Percentiles rank a stretch among this genome's conserved stretches.
These are phyloP conservation scores for Pseudopithomyces maydicus DNA, from an alignment of 2,329 filamentous ascomycete genomes.

Conservation along the genomic window DNA sequence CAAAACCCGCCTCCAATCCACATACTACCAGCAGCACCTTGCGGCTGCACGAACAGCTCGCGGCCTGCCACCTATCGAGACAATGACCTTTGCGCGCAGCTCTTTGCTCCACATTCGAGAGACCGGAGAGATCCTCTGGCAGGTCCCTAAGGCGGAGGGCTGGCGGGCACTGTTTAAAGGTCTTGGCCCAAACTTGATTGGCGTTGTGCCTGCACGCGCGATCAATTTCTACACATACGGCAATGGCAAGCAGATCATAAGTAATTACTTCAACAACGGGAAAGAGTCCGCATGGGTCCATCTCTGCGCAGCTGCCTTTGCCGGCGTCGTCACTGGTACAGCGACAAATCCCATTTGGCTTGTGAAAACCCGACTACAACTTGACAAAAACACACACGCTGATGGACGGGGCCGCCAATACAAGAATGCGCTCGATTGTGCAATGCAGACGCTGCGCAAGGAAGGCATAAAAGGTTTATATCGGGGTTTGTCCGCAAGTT, in stretches of 20 bases:
- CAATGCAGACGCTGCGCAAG: slow-evolving; percentile 76
- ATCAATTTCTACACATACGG: slow-evolving; percentile 96
- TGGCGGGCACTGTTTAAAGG: slow-evolving; percentile 91
- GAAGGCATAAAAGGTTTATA: slow-evolving; percentile 86
- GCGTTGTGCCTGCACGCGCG: slow-evolving; percentile 84
- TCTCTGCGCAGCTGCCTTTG: slow-evolving; percentile 73
- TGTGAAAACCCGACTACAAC: slow-evolving; percentile 88
- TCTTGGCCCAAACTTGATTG: slow-evolving; percentile 85
- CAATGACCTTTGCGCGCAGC: slow-evolving; percentile 68
- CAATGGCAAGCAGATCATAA: slow-evolving; percentile 84
- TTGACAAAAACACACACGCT: slow-evolving; percentile 82
- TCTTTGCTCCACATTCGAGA: slow-evolving; percentile 78
- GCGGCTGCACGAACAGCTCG: slow-evolving; percentile 68
- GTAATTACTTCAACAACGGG: slow-evolving; percentile 73
- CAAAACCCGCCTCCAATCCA: slow-evolving; percentile 90
- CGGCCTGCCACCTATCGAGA: slow-evolving; percentile 56
- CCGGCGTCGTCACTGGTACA: slow-evolving; percentile 85
- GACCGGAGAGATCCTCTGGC: slow-evolving; percentile 81
- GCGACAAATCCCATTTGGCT: slow-evolving; percentile 97
- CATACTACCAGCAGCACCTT: slow-evolving; percentile 89
- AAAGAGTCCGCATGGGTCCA: slow-evolving; percentile 77
- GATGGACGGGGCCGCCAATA: slow-evolving; percentile 69
- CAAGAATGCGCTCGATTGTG: slow-evolving; percentile 86
- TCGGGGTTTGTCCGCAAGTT: slow-evolving; percentile 88
- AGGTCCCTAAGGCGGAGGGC: slow-evolving; percentile 81